These are phyloP conservation scores for Penicillium sp. DNA, from an alignment of 2,329 filamentous ascomycete species.

Conservation along the genomic window DNA sequence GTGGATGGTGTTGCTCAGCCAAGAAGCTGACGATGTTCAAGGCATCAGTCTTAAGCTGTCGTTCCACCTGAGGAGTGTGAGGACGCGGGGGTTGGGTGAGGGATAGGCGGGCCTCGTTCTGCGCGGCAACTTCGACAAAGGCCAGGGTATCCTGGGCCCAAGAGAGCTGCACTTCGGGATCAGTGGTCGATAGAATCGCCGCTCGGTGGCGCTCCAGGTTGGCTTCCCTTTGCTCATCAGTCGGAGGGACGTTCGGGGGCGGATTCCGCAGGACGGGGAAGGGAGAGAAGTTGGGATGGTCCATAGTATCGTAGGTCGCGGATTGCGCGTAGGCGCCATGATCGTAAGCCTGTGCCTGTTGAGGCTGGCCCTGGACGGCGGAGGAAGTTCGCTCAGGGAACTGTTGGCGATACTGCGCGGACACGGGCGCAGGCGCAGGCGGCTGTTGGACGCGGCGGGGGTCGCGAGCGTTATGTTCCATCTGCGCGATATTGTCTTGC, in stretches of 20 bases:
- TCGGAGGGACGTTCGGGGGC: constrained; percentile 87
- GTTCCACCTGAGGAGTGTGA: constrained; percentile 82
- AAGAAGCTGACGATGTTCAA: constrained; percentile 91
- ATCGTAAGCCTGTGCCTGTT: constrained; percentile 34
- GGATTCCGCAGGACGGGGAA: constrained; percentile 82
- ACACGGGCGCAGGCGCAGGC: constrained; percentile 9
- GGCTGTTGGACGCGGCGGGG: constrained; percentile 50
- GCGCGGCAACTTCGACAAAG: constrained; percentile 82
- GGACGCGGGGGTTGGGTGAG: constrained; percentile 65
- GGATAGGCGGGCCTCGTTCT: constrained; percentile 72
- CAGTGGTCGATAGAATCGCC: constrained; percentile 86
- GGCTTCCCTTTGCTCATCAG: constrained; percentile 91
- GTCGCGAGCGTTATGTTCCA: constrained; percentile 75
- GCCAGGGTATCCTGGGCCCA: constrained; percentile 93
- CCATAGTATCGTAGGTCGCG: constrained; percentile 54
- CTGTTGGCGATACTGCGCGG: constrained; percentile 37
- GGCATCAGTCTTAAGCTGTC: constrained; percentile 84
- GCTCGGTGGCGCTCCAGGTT: constrained; percentile 83
- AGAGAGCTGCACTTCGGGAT: constrained; percentile 93
- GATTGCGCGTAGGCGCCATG: constrained; percentile 55
- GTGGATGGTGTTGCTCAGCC: constrained; percentile 87
- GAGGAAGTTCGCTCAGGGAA: constrained; percentile 45
- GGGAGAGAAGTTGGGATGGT: constrained; percentile 80
- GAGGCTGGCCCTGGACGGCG: constrained; percentile 35
- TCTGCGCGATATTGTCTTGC: constrained; percentile 87